A percentile compares a stretch with the other conserved stretches of the same genome.
Conservation (phyloP, 495 filamentous ascomycete species). For the Penicillium lividum region DNA sequence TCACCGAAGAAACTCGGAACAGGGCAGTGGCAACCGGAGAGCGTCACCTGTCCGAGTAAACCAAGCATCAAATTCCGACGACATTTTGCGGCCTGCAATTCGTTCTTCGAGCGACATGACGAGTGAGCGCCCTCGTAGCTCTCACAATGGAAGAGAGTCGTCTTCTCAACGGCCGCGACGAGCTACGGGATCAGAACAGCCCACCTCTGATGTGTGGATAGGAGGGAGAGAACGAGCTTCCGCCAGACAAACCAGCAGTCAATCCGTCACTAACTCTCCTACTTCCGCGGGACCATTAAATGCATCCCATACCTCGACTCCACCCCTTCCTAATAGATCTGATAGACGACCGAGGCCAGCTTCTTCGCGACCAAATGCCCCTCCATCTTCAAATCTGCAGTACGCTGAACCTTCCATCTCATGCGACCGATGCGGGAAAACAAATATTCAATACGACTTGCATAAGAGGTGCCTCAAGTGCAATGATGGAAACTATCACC, state of each 20-base stretch:
- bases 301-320: constrained; percentile 13
- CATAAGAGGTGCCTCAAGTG: constrained; percentile 78
- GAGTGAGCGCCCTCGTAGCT: constrained; percentile 34
- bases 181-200: constrained; percentile 41
- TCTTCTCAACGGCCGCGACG: constrained; percentile 34
- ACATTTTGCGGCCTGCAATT: constrained; percentile 35
- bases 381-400: constrained; percentile 39
- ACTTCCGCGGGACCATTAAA: constrained; percentile 4
- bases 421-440: constrained; percentile 66
- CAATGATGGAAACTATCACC: constrained; percentile 66
- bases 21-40: constrained; percentile 32
- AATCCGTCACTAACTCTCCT: constrained; percentile 27
- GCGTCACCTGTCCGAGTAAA: constrained; percentile 38
- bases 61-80: constrained; percentile 42
- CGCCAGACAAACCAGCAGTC: constrained; percentile 20
- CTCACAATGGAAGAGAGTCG: constrained; percentile 31
- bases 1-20: constrained; percentile 55
- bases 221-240: constrained; percentile 29
- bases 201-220: constrained; percentile 33
- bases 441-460: constrained; percentile 74
- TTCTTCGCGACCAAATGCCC: constrained; percentile 34
- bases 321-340: constrained; percentile 25
- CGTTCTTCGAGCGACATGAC: constrained; percentile 48
- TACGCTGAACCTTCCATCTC: constrained; percentile 70
- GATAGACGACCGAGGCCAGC: constrained; percentile 35